Evolutionary conservation across 2,329 filamentous ascomycete genomes (phyloP), one percentile per base, ranked within the genome.

Genomic region (Ceratocystis alfenasii): DNA sequence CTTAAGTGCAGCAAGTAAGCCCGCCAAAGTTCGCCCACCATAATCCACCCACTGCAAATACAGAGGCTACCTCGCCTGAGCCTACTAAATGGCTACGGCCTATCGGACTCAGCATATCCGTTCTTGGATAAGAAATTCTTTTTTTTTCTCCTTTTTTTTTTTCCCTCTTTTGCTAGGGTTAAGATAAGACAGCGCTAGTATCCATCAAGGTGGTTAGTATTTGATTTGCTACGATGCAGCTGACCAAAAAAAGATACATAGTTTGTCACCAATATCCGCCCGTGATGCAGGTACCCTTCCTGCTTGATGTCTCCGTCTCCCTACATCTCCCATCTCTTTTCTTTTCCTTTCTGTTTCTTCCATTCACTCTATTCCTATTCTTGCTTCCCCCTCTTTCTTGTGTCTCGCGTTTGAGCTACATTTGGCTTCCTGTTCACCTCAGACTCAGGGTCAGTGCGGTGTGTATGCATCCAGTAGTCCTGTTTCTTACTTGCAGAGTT

Each of bases 401-500:
- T 22, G 46, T 50, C n/a, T 30, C 53, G 15, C 10, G 10, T 57
- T 57, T 33, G 53, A 57, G 25, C 53, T 28, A 57, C 53, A 28
- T 59, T 57, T 33, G 45, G 15, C 45, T 48, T 53, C 20, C 20
- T 53, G 8, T 53, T 20, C 33, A n/a, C 28, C 30, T 30, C 53
- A 59, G 28, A 59, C 8, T 12, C 53, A 59, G 33, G 53, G 53
- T 59, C 53, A 59, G 53, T 59, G 53, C 53, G 15, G 10, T 28
- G 22, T 30, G 12, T 5, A 36, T 7, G n/a, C 6, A 10, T 36
- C 12, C 53, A 20, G 22, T 6, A 30, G 5, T 25, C 25, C 50
- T 28, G 25, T 33, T 59, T 59, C 33, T 30, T 57, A 7, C 53
- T 57, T 59, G 53, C 22, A 30, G 28, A n/a, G 6, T n/a, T 50